Evolutionary conservation across 73 alveolate genomes (phyloP).

Genomic region (Paramecium pentaurelia): DNA sequence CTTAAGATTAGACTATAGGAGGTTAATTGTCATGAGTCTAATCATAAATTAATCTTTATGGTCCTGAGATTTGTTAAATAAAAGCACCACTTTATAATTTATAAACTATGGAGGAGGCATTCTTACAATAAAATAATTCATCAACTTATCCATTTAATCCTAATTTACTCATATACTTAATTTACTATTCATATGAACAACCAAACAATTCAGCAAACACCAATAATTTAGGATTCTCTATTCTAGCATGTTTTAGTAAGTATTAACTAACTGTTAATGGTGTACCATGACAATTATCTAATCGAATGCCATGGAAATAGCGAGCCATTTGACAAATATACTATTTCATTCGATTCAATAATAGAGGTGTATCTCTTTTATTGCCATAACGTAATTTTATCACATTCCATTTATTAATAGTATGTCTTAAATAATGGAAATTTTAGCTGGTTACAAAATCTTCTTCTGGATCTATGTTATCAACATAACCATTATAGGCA

Average conservation of each 20-base stretch:
- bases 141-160: conserved; percentile 89
- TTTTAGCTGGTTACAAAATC: conserved; percentile 83
- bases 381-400: conserved; percentile 93
- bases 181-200: conserved; percentile 76
- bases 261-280: conserved; percentile 72
- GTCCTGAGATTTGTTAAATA: background rate
- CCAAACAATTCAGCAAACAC: conserved; percentile 96
- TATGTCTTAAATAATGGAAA: conserved; percentile 92
- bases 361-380: conserved; percentile 82
- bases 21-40: conserved; percentile 96
- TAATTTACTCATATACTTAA: conserved; percentile 73
- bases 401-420: conserved; percentile 90
- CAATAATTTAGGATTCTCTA: conserved; percentile 84
- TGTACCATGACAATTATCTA: conserved; percentile 97
- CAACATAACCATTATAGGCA: conserved; percentile 26
- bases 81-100: background rate
- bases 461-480: conserved; percentile 65
- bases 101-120: background rate
- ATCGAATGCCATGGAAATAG: conserved; percentile 92
- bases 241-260: conserved; percentile 86
- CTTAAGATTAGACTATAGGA: conserved; percentile 67
- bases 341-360: conserved; percentile 87
- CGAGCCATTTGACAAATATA: conserved; percentile 88
- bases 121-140: conserved; percentile 71
- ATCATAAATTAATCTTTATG: conserved; percentile 76